Percentiles rank a stretch among this genome's conserved stretches.
Evolutionary conservation across 2,329 filamentous ascomycete genomes (phyloP).

Genomic region (Hawksworthiomyces lignivorus): DNA sequence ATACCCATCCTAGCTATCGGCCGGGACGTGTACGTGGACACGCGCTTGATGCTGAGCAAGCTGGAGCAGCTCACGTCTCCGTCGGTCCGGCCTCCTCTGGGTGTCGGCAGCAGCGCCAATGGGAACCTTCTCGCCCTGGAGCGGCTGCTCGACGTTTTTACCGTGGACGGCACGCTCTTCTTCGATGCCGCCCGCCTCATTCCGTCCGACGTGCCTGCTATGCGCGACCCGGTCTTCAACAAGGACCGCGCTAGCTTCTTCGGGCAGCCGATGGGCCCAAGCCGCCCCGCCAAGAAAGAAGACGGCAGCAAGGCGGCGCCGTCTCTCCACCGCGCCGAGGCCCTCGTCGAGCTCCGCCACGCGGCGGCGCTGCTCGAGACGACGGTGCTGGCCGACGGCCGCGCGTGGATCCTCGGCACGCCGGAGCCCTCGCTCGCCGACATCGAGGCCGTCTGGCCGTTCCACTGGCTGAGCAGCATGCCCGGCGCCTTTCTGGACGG

Average conservation of each 20-base stretch:
- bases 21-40: constrained; percentile 61
- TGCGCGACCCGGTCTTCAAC: constrained; percentile 51
- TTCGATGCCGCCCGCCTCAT: constrained; percentile 43
- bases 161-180: constrained; percentile 52
- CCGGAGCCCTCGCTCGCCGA: constrained; percentile 51
- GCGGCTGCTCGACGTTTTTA: constrained; percentile 48
- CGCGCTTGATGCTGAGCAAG: constrained; percentile 57
- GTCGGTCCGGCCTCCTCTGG: constrained; percentile 26
- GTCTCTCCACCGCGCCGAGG: constrained; percentile 38
- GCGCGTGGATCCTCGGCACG: constrained; percentile 54
- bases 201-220: constrained; percentile 44
- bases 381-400: constrained; percentile 56
- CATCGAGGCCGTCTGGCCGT: constrained; percentile 60
- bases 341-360: constrained; percentile 44
- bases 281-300: background rate
- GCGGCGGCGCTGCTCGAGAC: constrained; percentile 53
- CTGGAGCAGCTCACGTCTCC: constrained; percentile 49
- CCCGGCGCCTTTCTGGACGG: constrained; percentile 43
- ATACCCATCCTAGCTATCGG: constrained; percentile 63
- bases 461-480: constrained; percentile 56
- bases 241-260: constrained; percentile 45
- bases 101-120: constrained; percentile 26
- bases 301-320: background rate
- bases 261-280: background rate
- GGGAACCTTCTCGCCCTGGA: constrained; percentile 39